Percentiles rank a stretch among this genome's conserved stretches.
These are phyloP conservation scores for Clonostachys sp. DNA, from an alignment of 2,329 filamentous ascomycete species.

Conservation along the genomic window DNA sequence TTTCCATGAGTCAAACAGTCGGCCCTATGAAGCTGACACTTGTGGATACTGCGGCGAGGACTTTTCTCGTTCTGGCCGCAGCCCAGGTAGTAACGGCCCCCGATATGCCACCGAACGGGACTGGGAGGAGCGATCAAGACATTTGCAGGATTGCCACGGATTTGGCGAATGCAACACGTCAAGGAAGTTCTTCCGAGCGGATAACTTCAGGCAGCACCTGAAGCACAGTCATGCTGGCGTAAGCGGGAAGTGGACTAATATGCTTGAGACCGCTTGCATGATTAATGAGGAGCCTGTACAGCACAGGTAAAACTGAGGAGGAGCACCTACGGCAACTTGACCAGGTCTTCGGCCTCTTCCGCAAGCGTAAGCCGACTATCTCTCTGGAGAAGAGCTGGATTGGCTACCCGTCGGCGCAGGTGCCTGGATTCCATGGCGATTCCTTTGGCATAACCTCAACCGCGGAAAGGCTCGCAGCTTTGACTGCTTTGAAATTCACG, in stretches of 20 bases:
- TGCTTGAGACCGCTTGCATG: conserved; percentile 96
- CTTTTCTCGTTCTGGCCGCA: conserved; percentile 54
- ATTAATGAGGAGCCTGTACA: conserved; percentile 64
- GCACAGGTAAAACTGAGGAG: not conserved
- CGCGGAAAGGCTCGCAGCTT: no score
- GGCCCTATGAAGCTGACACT: conserved; percentile 66
- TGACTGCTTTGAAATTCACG: no score
- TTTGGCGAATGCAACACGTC: conserved; percentile 97
- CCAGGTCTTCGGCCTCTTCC: no score
- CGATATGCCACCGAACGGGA: conserved; percentile 68
- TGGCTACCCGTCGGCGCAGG: no score
- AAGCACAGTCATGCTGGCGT: conserved; percentile 97
- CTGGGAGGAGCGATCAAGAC: conserved; percentile 82
- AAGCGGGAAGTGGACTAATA: conserved; percentile 98
- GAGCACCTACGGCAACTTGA: no score
- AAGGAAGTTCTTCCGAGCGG: conserved; percentile 96
- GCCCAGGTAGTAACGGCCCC: conserved; percentile 25
- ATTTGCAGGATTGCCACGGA: conserved; percentile 89
- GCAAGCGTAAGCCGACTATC: no score
- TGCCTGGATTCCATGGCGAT: no score
- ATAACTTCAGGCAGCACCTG: conserved; percentile 96
- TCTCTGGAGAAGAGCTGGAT: no score
- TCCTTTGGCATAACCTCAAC: no score
- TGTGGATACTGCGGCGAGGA: conserved; percentile 97
- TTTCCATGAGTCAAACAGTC: conserved; percentile 75